phyloP scores from a whole-genome alignment of 2,329 filamentous ascomycete species.

The Cladosporium sp. region DNA sequence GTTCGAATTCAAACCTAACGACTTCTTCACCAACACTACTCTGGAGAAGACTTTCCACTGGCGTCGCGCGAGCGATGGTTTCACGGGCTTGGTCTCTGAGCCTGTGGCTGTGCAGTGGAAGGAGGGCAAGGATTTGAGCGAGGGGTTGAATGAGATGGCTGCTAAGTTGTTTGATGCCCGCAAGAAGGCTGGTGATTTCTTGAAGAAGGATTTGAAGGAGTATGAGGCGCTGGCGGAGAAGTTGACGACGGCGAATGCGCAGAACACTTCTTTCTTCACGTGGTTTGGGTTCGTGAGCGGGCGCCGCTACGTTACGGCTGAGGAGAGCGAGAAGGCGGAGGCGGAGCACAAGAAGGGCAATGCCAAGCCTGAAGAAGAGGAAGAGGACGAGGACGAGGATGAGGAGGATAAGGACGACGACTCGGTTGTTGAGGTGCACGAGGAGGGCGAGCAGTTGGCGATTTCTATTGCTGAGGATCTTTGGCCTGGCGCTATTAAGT shows the following conservation, averaged over 20 bases:
- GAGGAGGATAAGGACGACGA: slow-evolving; percentile 63
- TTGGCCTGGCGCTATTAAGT: slow-evolving; percentile 84
- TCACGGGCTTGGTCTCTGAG: slow-evolving; percentile 79
- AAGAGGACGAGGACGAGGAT: slow-evolving; percentile 56
- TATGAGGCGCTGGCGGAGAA: slow-evolving; percentile 57
- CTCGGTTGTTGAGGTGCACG: slow-evolving; percentile 78
- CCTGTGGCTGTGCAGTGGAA: slow-evolving; percentile 85
- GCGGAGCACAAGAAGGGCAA: slow-evolving; percentile 63
- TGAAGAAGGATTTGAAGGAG: slow-evolving; percentile 51
- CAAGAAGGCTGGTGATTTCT: slow-evolving; percentile 47
- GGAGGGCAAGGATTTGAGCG: slow-evolving; percentile 75
- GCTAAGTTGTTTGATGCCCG: slow-evolving; percentile 68
- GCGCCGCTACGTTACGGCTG: slow-evolving; percentile 67
- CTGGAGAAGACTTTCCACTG: slow-evolving; percentile 93
- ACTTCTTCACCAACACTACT: slow-evolving; percentile 74
- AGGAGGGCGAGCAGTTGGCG: slow-evolving; percentile 81
- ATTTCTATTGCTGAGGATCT: slow-evolving; percentile 81
- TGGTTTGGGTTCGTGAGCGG: slow-evolving; percentile 75
- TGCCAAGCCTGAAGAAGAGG: slow-evolving; percentile 46
- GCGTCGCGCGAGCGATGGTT: slow-evolving; percentile 67
- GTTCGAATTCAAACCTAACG: slow-evolving; percentile 79
- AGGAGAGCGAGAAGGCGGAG: slow-evolving; percentile 66
- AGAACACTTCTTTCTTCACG: slow-evolving; percentile 74
- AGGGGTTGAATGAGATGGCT: slow-evolving; percentile 74
- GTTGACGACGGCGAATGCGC: slow-evolving; percentile 47